Base-by-base conservation (phyloP, 1,284 basidiomycete species). In the Xerocomus minutiporus region DNA sequence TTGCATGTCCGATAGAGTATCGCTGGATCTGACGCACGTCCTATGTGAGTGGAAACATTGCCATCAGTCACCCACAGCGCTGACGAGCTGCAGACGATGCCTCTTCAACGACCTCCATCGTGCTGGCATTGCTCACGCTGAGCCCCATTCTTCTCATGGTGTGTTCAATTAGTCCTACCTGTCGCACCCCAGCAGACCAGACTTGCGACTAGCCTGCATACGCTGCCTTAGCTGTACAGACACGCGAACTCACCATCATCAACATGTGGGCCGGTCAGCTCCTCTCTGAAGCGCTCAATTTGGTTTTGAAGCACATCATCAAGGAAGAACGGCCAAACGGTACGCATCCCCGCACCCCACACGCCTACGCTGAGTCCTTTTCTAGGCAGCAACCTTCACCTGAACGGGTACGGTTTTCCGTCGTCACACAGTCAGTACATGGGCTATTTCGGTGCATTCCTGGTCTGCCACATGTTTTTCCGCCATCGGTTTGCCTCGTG, bases 381-480 rank as follows among this genome's bases (percentile, higher is more conserved):
- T 31, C 25, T 8, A 67, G 67, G 47, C 8, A 51, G 57, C 26
- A n/a, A 46, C 17, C 9, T 66, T 25, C 59, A 60, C 20, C 48
- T 69, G 11, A 79, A 78, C 51, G 91, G 91, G 7, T 93, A 91
- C 62, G 91, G 90, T 11, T 93, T 93, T 65, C 91, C 91, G 1
- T 92, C 90, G 0, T 91, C 88, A 11, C 91, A 93, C 64, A 88
- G 88, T 63, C 91, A 93, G 69, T 93, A 88, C 68, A 88, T 93
- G 84, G 91, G 84, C 5, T 93, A 90, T 70, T 93, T 93, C 62
- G 76, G 83, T 3, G 76, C 86, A 0, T 93, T 93, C 67, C 73
- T 93, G 43, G 65, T 84, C 36, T 79, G 83, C 61, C 91, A 93
- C 69, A 69, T 93, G 49, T 80, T 79, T 55, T 83, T 82, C 57